phyloP scores from a whole-genome alignment of 2,329 filamentous ascomycete genomes.

The Curvularia sp. region DNA sequence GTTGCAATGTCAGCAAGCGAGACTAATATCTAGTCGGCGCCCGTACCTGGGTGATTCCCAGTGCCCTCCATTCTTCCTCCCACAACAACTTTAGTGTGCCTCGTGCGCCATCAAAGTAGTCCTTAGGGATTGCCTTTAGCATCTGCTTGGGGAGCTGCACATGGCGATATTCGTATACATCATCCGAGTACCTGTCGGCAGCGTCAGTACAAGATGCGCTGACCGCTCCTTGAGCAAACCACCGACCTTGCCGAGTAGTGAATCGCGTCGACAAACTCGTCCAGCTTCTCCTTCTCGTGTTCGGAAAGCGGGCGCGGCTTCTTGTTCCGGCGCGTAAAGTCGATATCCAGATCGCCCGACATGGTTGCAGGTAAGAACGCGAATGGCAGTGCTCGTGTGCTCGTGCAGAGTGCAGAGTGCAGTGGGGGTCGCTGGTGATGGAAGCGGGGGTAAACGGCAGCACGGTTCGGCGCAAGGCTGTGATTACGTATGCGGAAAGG shows the following conservation, averaged over 20 bases:
- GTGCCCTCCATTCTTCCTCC: conserved; percentile 97
- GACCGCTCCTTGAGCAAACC: conserved; percentile 24
- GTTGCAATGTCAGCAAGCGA: conserved; percentile 24
- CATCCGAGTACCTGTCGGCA: conserved; percentile 80
- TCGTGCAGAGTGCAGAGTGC: conserved; percentile 26
- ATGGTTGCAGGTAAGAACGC: conserved; percentile 26
- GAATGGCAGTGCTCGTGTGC: conserved; percentile 39
- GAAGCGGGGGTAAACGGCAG: conserved; percentile 26
- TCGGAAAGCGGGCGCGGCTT: conserved; percentile 81
- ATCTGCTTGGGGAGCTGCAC: conserved; percentile 97
- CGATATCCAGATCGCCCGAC: conserved; percentile 66
- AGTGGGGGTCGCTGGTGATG: conserved; percentile 24
- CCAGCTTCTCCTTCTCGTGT: conserved; percentile 79
- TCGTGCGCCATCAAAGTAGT: conserved; percentile 87
- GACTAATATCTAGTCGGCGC: not conserved
- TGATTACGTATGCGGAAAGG: conserved; percentile 4
- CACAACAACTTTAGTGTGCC: conserved; percentile 95
- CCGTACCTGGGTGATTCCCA: conserved; percentile 92
- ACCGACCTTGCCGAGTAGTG: conserved; percentile 90
- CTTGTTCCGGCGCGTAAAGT: conserved; percentile 85
- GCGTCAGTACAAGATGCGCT: conserved; percentile 32
- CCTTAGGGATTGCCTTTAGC: conserved; percentile 94
- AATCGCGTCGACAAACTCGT: conserved; percentile 91
- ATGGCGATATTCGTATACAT: conserved; percentile 94
- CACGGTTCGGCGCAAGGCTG: conserved; percentile 6